Conservation (phyloP, 2,329 filamentous ascomycete species). For the Pseudocercospora ulei region DNA sequence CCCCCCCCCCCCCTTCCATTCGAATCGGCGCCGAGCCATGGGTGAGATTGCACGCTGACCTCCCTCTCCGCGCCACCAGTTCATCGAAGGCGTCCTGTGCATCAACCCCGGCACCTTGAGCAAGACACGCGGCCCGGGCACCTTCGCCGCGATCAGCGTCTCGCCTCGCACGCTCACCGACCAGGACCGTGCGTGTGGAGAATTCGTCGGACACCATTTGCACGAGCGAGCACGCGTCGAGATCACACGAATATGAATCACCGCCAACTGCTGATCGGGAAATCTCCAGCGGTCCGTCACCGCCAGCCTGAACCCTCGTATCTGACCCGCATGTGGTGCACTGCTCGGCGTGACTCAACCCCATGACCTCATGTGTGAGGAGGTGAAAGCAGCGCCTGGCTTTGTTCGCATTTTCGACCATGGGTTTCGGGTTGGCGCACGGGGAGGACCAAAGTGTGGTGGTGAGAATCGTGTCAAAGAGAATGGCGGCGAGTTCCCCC, state of each 20-base stretch:
- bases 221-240: conserved; percentile 80
- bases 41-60: conserved; percentile 12
- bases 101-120: conserved; percentile 85
- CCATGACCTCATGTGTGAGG: too few species aligned
- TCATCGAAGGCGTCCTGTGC: conserved; percentile 78
- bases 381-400: too few species aligned
- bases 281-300: too few species aligned
- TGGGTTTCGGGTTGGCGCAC: conserved; percentile 7
- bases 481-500: conserved; percentile 6
- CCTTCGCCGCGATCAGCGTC: conserved; percentile 70
- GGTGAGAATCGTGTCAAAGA: conserved; percentile 5
- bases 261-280: too few species aligned
- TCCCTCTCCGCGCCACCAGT: conserved; percentile 54
- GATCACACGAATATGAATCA: conserved; percentile 67
- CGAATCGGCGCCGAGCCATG: not conserved
- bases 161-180: conserved; percentile 54
- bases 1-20: too few species aligned
- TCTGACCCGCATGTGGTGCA: too few species aligned
- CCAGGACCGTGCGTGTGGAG: conserved; percentile 48
- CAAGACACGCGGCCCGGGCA: conserved; percentile 74
- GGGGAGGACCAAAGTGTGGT: conserved; percentile 3
- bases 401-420: conserved; percentile 9
- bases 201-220: conserved; percentile 60
- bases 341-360: too few species aligned
- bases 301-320: too few species aligned